These are phyloP conservation scores for Bruguiera hainesii DNA, from an alignment of 441 rosid genomes.

Conservation along the genomic window DNA sequence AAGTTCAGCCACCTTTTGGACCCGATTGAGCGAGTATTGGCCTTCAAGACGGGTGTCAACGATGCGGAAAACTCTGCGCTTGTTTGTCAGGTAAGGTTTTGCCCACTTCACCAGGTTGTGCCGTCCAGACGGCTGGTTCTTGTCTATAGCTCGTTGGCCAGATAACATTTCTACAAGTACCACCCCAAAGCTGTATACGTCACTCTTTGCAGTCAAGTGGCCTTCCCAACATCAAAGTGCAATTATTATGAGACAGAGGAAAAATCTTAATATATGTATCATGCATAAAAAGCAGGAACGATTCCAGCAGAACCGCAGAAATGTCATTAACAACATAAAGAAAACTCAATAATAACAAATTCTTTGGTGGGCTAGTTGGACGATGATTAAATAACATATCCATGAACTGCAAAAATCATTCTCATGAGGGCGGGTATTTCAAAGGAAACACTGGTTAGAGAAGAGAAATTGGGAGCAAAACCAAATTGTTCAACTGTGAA, in stretches of 20 bases:
- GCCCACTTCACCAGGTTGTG: slow-evolving; percentile 80
- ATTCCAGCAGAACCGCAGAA: not conserved
- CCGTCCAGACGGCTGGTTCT: slow-evolving; percentile 62
- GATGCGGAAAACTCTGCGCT: slow-evolving; percentile 44
- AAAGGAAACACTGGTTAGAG: not conserved
- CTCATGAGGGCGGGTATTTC: not conserved
- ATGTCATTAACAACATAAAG: not conserved
- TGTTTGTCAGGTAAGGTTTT: slow-evolving; percentile 61
- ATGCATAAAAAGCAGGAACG: not conserved
- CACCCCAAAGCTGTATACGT: slow-evolving; percentile 77
- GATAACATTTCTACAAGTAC: slow-evolving; percentile 68
- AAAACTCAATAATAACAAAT: not conserved
- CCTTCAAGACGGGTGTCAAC: slow-evolving; percentile 62
- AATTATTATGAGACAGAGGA: not conserved
- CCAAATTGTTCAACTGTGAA: not conserved
- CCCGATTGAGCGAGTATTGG: slow-evolving; percentile 48
- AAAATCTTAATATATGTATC: not conserved
- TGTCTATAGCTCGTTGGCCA: slow-evolving; percentile 64
- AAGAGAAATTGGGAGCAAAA: slow-evolving; percentile 7
- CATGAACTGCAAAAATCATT: not conserved
- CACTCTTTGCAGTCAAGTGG: slow-evolving; percentile 68
- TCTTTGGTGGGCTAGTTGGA: not conserved
- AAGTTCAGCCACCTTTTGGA: slow-evolving; percentile 48
- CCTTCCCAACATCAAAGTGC: slow-evolving; percentile 28
- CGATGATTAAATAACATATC: not conserved